A percentile compares a stretch with the other conserved stretches of the same genome.
phyloP scores from a whole-genome alignment of 305 asterid species.

The Solanum aculeatissimum region DNA sequence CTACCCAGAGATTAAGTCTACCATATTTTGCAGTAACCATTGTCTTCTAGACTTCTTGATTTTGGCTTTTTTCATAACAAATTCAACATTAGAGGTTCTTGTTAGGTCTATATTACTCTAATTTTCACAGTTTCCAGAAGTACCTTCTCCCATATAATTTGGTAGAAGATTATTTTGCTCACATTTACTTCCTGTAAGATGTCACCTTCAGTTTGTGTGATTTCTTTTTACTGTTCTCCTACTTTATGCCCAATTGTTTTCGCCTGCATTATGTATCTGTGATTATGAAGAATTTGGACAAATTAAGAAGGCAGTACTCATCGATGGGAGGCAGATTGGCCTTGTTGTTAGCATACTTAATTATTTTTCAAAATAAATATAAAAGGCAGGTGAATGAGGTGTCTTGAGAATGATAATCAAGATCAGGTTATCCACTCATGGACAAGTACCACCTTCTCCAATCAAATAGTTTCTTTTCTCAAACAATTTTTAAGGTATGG shows the following conservation, averaged over 20 bases:
- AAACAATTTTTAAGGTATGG: background rate
- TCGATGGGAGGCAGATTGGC: background rate
- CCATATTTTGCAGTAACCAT: background rate
- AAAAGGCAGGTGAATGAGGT: background rate
- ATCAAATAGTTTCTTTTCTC: background rate
- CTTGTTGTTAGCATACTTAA: background rate
- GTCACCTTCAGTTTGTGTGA: background rate
- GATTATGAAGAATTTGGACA: background rate
- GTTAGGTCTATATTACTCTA: background rate
- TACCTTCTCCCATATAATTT: background rate
- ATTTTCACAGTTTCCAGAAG: background rate
- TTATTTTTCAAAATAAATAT: background rate
- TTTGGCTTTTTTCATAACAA: background rate
- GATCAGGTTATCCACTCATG: background rate
- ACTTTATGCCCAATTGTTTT: background rate
- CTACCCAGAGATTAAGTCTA: background rate
- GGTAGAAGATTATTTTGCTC: background rate
- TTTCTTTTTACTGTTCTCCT: background rate
- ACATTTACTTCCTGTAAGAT: background rate
- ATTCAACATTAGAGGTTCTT: background rate
- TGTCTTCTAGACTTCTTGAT: background rate
- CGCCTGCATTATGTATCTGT: background rate
- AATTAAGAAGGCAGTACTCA: background rate
- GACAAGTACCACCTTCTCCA: background rate
- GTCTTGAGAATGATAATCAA: background rate